A percentile compares a stretch with the other conserved stretches of the same genome.
Conservation (phyloP, 805 yeast species). For the Ogataea kodamae region DNA sequence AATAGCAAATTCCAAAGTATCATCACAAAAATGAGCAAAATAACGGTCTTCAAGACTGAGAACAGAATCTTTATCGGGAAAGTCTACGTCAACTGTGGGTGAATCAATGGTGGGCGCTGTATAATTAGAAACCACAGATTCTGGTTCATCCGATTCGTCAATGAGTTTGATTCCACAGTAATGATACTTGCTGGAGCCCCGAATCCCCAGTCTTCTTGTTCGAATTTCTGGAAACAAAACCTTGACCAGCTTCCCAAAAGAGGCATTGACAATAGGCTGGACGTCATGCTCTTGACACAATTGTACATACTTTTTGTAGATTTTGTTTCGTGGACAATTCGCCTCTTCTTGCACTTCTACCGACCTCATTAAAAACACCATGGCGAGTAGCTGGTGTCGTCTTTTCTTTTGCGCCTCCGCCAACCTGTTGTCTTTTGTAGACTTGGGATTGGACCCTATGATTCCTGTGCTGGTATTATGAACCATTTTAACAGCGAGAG, state of each 20-base stretch:
- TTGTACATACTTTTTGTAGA: slow-evolving; percentile 64
- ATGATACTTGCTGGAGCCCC: slow-evolving; percentile 82
- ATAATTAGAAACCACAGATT: slow-evolving; percentile 12
- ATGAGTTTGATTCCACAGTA: slow-evolving; percentile 67
- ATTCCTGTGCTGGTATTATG: slow-evolving; percentile 26
- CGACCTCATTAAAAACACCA: slow-evolving; percentile 71
- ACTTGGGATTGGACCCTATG: slow-evolving; percentile 11
- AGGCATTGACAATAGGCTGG: slow-evolving; percentile 69
- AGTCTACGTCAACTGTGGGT: slow-evolving; percentile 9
- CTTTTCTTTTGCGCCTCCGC: slow-evolving; percentile 40
- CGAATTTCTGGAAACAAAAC: slow-evolving; percentile 62
- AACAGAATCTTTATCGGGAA: slow-evolving; percentile 4
- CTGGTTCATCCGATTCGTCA: slow-evolving; percentile 34
- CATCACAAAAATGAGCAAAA: slow-evolving; percentile 12
- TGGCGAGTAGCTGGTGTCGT: slow-evolving; percentile 74
- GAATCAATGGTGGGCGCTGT: slow-evolving; percentile 17
- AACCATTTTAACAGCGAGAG: slow-evolving; percentile 32
- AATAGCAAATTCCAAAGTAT: slow-evolving; percentile 13
- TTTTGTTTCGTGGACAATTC: slow-evolving; percentile 60
- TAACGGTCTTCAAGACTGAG: slow-evolving; percentile 14
- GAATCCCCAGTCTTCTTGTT: slow-evolving; percentile 75
- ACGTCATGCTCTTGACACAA: slow-evolving; percentile 51
- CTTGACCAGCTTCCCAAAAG: slow-evolving; percentile 71
- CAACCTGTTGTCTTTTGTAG: slow-evolving; percentile 18
- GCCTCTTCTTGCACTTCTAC: slow-evolving; percentile 49